Evolutionary conservation across 129 eudicot species (phyloP), one percentile per base, ranked within the genome.

Genomic region (Artemisia argyi): DNA sequence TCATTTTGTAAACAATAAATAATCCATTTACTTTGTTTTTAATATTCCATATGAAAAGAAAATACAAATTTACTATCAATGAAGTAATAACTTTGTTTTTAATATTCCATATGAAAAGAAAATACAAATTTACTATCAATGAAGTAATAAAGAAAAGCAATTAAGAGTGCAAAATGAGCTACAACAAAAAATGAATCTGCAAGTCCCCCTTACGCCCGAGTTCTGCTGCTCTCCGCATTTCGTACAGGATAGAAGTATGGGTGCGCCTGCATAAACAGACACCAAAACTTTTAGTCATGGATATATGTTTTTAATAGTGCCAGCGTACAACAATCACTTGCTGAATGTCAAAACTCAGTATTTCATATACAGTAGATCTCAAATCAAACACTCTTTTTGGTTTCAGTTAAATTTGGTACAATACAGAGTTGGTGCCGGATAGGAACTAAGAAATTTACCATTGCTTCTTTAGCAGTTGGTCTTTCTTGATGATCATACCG

Each of bases 401-500:
- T 39, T 7, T 39, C 46, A 39, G 39, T 14, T 59, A 39, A 59
- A 11, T 3, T 59, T 14, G 35, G 11, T 32, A n/a, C 15, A 32
- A 53, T 57, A 69, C 16, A 60, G 4, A 39, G 42, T 32, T 32
- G 3, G 10, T 1, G 46, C 6, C 5, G 46, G 11, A 39, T 7
- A 39, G 46, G 46, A 0, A 39, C 46, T 7, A 39, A 39, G 46
- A 44, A 49, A 60, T 17, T 76, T 84, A 88, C 97, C 96, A 91
- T 91, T 52, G 96, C 97, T 84, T 91, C 96, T 77, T 91, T 91
- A 30, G 97, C 97, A 54, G 97, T 91, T 30, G 89, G 97, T 87
- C 97, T 84, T 67, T 88, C 97, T 79, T 91, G 96, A 80, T 91
- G 97, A 71, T 91, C 97, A 79, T 88, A 91, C 11, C 87, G 86